Evolutionary conservation across 768 basidiomycete genomes (phyloP), one percentile per base, ranked within the genome.

Genomic region (Mycena filopes): DNA sequence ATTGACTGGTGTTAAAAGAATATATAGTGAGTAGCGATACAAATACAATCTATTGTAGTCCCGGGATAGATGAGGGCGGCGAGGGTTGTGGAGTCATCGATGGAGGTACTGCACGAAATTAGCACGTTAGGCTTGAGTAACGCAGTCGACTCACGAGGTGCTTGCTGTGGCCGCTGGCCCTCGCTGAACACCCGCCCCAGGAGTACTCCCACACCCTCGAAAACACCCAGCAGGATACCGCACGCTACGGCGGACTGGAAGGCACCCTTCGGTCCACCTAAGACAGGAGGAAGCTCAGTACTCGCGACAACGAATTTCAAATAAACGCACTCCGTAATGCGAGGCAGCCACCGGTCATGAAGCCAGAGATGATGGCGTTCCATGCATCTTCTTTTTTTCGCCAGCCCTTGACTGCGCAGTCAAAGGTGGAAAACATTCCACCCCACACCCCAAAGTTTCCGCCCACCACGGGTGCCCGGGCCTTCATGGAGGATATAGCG

Each of bases 281-380:
- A 15, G 10, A n/a, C n/a, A n/a, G 29, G 55, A 47, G 31, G 50
- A 53, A 29, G 29, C 26, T 71, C 29, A 68, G 61, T 47, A 45
- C 21, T 64, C 45, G 47, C 23, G 43, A 31, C 45, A 31, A 23
- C 18, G 31, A 58, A 53, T 65, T 25, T 65, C 54, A 42, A 31
- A 40, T n/a, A 55, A 23, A 89, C 94, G 80, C 78, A 98, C 97
- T 94, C 82, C 97, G 87, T 66, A 93, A 87, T 62, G 97, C 98
- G 57, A 98, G 80, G 77, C 94, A 96, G 59, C 98, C 98, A 79
- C 98, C 98, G 12, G 98, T 99, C 89, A 98, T 87, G 82, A 99
- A 99, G 47, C 98, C 98, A 26, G 96, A 95, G 55, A 98, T 91
- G 73, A 99, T 99, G 43, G 96, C 96, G 75, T 99, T 99, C 96